phyloP scores from a whole-genome alignment of 768 basidiomycete genomes.

The Xerocomellus dryophilus region DNA sequence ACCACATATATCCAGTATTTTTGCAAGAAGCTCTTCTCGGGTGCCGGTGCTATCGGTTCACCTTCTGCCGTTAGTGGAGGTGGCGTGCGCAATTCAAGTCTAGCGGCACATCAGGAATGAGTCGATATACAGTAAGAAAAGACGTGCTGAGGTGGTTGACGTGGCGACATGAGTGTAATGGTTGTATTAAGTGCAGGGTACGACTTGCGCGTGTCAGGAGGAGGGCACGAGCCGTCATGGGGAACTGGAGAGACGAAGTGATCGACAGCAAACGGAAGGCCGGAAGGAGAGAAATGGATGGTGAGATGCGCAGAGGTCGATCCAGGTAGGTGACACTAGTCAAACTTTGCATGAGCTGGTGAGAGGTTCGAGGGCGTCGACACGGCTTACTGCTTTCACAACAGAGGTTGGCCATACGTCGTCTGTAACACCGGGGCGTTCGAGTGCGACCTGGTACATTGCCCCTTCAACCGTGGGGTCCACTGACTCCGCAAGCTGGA shows the following conservation, averaged over 20 bases:
- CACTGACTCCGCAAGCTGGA: slow-evolving; percentile 40
- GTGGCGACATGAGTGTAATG: slow-evolving; percentile 47
- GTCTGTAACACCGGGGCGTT: slow-evolving; percentile 42
- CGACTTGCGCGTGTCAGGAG: slow-evolving; percentile 18
- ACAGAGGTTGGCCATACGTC: slow-evolving; percentile 32
- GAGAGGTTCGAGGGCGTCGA: slow-evolving; percentile 41
- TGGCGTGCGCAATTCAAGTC: slow-evolving; percentile 66
- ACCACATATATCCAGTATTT: slow-evolving; percentile 90
- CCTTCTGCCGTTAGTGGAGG: slow-evolving; percentile 67
- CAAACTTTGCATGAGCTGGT: slow-evolving; percentile 10
- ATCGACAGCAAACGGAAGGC: slow-evolving; percentile 61
- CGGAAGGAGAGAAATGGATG: slow-evolving; percentile 48
- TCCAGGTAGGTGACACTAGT: slow-evolving; percentile 65
- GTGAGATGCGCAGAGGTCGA: slow-evolving; percentile 54
- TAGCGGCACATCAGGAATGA: slow-evolving; percentile 27
- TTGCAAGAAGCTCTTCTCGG: slow-evolving; percentile 78
- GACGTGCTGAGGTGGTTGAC: slow-evolving; percentile 56
- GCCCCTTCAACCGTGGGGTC: slow-evolving; percentile 40
- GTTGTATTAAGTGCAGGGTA: slow-evolving; percentile 46
- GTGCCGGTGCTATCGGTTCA: slow-evolving; percentile 52
- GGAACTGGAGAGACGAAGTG: slow-evolving; percentile 69
- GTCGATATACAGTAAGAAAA: not conserved
- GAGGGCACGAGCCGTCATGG: slow-evolving; percentile 63
- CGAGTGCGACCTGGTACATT: slow-evolving; percentile 72
- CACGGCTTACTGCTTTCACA: slow-evolving; percentile 47